A percentile compares a stretch with the other conserved stretches of the same genome.
Evolutionary conservation across 306 rosid species (phyloP).

Genomic region (Trichosanthes cucumerina): DNA sequence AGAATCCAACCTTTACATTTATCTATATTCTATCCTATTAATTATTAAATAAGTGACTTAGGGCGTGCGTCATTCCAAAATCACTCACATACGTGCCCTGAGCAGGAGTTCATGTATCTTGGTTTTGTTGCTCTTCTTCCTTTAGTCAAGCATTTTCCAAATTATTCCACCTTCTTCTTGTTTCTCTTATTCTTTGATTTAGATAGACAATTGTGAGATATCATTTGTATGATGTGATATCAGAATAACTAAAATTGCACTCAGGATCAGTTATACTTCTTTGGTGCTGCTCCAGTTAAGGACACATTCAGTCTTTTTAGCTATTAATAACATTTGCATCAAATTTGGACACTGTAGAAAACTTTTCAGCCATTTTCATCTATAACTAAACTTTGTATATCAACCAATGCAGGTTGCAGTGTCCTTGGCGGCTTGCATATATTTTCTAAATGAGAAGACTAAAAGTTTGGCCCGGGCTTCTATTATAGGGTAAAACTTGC

Average conservation of each 20-base stretch:
- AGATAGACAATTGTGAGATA: background rate
- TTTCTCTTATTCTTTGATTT: background rate
- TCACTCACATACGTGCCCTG: too few species aligned
- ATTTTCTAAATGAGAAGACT: conserved; percentile 89
- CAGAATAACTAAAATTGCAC: background rate
- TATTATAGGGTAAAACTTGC: conserved; percentile 49
- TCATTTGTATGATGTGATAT: background rate
- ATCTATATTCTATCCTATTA: background rate
- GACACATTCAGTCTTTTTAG: background rate
- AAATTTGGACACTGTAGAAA: background rate
- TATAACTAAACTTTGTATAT: background rate
- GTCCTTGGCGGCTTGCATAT: conserved; percentile 91
- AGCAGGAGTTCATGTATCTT: background rate
- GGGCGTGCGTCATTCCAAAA: too few species aligned
- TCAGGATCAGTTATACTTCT: background rate
- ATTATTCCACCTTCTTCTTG: background rate
- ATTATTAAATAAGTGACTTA: background rate
- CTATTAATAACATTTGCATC: background rate
- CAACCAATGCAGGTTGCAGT: conserved; percentile 60
- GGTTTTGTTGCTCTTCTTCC: background rate
- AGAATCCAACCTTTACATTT: background rate
- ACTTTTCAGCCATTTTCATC: background rate
- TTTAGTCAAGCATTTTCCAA: background rate
- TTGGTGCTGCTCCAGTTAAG: background rate
- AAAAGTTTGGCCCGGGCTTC: conserved; percentile 80